These are phyloP conservation scores for Calocera viscosa DNA, from an alignment of 768 basidiomycete species.

Conservation along the genomic window DNA sequence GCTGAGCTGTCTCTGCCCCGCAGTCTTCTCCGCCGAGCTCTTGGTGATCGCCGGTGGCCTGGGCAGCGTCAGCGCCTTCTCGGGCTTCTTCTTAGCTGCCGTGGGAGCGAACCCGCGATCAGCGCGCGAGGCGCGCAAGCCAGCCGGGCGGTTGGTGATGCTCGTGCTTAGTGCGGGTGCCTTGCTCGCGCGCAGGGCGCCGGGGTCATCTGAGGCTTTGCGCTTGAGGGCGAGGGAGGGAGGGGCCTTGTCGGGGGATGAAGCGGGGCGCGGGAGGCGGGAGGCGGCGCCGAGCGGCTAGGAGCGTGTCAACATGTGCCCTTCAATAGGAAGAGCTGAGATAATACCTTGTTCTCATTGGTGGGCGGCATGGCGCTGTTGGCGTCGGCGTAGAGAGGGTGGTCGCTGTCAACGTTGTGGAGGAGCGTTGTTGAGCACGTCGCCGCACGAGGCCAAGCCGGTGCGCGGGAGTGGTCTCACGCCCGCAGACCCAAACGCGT, in stretches of 20 bases:
- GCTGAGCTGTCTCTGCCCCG: background rate
- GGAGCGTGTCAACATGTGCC: background rate
- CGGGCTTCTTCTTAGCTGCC: background rate
- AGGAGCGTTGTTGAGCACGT: background rate
- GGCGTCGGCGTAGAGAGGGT: background rate
- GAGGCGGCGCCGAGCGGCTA: background rate
- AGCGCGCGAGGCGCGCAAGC: background rate
- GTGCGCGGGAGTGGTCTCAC: background rate
- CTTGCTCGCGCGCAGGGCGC: background rate
- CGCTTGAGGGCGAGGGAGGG: background rate
- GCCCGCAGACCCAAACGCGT: background rate
- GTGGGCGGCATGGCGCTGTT: background rate
- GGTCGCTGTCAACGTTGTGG: background rate
- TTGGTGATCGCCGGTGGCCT: background rate
- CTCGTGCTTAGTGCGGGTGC: background rate
- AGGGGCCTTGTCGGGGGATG: background rate
- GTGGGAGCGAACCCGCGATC: background rate
- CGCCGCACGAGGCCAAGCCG: background rate
- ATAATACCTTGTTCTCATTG: background rate
- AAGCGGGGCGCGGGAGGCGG: background rate
- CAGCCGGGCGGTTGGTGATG: background rate
- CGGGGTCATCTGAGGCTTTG: background rate
- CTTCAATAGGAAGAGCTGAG: background rate
- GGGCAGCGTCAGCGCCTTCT: background rate
- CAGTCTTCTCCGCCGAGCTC: background rate